phyloP scores from a whole-genome alignment of 495 filamentous ascomycete genomes.

The Aspergillus steynii region DNA sequence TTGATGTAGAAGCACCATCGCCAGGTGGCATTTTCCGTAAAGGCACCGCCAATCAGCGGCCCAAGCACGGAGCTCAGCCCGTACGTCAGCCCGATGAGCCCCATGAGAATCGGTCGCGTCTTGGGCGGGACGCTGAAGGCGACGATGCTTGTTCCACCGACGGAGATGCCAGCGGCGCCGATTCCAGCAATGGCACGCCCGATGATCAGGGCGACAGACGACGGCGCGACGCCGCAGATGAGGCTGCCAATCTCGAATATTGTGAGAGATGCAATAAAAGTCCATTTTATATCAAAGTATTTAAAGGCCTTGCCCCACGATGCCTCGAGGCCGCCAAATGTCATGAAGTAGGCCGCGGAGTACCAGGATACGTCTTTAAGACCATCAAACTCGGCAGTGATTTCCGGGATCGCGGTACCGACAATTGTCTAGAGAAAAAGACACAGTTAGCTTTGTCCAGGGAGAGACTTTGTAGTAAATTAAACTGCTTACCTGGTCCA shows the following conservation, averaged over 20 bases:
- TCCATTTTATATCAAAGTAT: background rate
- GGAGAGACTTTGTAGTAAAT: background rate
- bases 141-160: slow-evolving; percentile 33
- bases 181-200: slow-evolving; percentile 73
- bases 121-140: slow-evolving; percentile 42
- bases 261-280: background rate
- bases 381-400: slow-evolving; percentile 68
- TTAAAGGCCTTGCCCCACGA: background rate
- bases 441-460: slow-evolving; percentile 5
- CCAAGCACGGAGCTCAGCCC: slow-evolving; percentile 45
- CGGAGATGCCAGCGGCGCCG: slow-evolving; percentile 39
- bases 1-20: slow-evolving; percentile 81
- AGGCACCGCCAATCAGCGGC: slow-evolving; percentile 70
- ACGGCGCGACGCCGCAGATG: slow-evolving; percentile 24
- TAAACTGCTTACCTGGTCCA: too few relatives aligned
- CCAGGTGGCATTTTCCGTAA: slow-evolving; percentile 61
- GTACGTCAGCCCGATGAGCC: slow-evolving; percentile 47
- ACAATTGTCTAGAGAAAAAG: slow-evolving; percentile 54
- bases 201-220: slow-evolving; percentile 55
- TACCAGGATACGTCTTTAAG: slow-evolving; percentile 68
- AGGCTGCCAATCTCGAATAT: slow-evolving; percentile 15
- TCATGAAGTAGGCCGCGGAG: slow-evolving; percentile 66
- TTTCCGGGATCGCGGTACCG: slow-evolving; percentile 69
- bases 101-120: slow-evolving; percentile 48
- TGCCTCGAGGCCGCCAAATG: slow-evolving; percentile 16